Conservation (phyloP, 306 rosid species). For the Sechiopsis laciniata region DNA sequence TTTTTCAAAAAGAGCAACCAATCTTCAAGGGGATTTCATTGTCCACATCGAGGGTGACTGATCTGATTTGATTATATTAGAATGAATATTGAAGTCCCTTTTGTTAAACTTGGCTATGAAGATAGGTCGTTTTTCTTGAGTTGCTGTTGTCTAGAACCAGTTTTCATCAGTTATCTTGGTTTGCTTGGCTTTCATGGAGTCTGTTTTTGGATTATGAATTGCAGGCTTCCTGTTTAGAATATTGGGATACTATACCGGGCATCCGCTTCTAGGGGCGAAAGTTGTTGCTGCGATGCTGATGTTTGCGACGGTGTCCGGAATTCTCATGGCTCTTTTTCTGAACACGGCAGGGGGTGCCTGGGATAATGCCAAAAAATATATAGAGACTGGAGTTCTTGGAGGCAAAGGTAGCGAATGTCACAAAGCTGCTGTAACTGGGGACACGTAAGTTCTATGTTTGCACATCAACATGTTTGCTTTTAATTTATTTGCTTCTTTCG, state of each 20-base stretch:
- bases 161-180: not conserved
- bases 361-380: constrained; percentile 98
- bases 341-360: constrained; percentile 98
- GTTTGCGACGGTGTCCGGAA: constrained; percentile 95
- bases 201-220: constrained; percentile 21
- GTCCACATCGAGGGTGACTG: not conserved
- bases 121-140: not conserved
- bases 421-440: constrained; percentile 95
- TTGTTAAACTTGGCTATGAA: not conserved
- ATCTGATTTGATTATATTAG: not conserved
- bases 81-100: not conserved
- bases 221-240: constrained; percentile 84
- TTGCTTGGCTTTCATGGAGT: not conserved
- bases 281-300: constrained; percentile 85
- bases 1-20: not conserved
- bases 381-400: constrained; percentile 93
- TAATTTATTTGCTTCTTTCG: not conserved
- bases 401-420: constrained; percentile 98
- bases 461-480: not conserved
- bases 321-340: constrained; percentile 96
- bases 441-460: constrained; percentile 56
- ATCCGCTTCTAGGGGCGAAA: constrained; percentile 91
- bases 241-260: constrained; percentile 86
- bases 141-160: not conserved
- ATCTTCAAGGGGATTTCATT: not conserved